Base-by-base conservation (phyloP, 1,284 basidiomycete species). In the Entoloma clypeatum region DNA sequence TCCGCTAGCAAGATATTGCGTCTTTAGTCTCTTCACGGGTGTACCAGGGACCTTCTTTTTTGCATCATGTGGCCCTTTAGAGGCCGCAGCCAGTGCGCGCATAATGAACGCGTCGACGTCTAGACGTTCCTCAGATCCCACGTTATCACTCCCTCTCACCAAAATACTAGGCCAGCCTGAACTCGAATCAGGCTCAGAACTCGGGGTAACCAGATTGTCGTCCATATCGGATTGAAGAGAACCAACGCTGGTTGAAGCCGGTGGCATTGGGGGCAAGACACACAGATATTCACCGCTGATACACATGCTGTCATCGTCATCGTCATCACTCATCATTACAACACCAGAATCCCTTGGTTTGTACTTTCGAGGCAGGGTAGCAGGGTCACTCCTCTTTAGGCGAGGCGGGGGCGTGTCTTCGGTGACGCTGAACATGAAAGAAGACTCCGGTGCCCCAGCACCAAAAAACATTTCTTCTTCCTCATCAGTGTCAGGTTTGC, bases 11-110 rank as follows among this genome's bases (percentile, higher is more conserved):
- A 85, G 62, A 50, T 75, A 71, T 24, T 72, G 69, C 13, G 75
- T 79, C 61, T 81, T 81, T 43, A 69, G 59, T 54, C 73, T 79
- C 69, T 90, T 90, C 32, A 87, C 82, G 0, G 87, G 86, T 2
- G 87, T 90, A 0, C 81, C 85, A 4, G 86, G 86, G 10, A 77
- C 75, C 36, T 69, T 77, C 66, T 84, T 87, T 22, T 63, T 59
- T 39, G 69, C 72, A 37, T 71, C 69, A 36, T 60, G 55, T 39
- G 64, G 58, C 21, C 64, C 67, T 50, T 78, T 72, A 18, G 73
- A 66, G 8, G 74, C 74, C 1, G 74, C 71, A 1, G 75, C 74
- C n/a, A 89, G 72, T 1, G 79, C 81, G 23, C 77, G 76, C 49
- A 81, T 64, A 48, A 89, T 86, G 58, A 86, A 86, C 5, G 73